A percentile compares a stretch with the other conserved stretches of the same genome.
Conservation (phyloP, 2,329 filamentous ascomycete species). For the Penicillium digitatum region DNA sequence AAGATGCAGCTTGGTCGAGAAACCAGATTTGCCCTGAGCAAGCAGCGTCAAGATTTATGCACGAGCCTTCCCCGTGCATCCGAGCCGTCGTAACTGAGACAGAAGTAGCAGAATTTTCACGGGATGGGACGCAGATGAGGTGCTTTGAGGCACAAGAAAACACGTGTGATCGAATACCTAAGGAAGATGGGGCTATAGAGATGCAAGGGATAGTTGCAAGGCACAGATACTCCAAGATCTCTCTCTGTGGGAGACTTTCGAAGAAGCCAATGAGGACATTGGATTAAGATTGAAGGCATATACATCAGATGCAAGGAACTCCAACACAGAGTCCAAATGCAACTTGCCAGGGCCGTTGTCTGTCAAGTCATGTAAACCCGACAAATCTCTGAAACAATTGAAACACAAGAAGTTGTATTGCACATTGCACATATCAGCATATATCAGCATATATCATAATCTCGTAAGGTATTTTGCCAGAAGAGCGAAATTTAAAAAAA, state of each 20-base stretch:
- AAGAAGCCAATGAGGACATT: background rate
- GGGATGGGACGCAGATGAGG: background rate
- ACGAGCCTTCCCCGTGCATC: constrained; percentile 6
- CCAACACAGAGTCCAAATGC: constrained; percentile 12
- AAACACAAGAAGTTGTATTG: constrained; percentile 4
- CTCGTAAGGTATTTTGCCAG: constrained; percentile 8
- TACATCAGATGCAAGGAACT: constrained; percentile 24
- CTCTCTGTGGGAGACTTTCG: constrained; percentile 3
- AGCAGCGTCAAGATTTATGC: constrained; percentile 17
- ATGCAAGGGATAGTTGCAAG: constrained; percentile 19
- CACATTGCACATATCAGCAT: constrained; percentile 12
- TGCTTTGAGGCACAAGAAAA: background rate
- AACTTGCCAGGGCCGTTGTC: constrained; percentile 1
- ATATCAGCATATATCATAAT: constrained; percentile 8
- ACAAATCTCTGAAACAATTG: background rate
- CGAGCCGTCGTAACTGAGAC: constrained; percentile 5
- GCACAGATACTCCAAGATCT: background rate
- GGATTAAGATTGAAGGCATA: constrained; percentile 3
- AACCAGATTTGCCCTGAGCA: background rate
- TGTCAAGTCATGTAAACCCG: background rate
- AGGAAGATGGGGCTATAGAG: constrained; percentile 12
- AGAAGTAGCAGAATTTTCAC: constrained; percentile 2
- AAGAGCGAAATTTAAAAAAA: background rate
- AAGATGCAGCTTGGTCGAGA: background rate
- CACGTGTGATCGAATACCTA: constrained; percentile 16